Conservation (phyloP, 192 early-diverging fungal species). For the Spinellus fusiger region DNA sequence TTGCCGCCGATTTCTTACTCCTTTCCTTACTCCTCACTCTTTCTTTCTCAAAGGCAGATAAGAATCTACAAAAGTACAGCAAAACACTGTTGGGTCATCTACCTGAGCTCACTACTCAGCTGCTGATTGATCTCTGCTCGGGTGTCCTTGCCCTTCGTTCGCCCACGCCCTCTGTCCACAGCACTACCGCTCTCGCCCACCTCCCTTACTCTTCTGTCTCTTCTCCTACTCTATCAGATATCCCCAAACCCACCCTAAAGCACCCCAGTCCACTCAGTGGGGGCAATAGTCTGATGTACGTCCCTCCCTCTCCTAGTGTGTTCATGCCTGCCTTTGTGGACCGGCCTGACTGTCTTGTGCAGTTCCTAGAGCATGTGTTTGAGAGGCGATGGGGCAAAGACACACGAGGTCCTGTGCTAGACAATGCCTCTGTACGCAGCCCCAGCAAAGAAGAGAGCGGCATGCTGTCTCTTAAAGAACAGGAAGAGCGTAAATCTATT, state of each 20-base stretch:
- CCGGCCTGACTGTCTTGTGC: conserved; percentile 67
- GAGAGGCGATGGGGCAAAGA: conserved; percentile 69
- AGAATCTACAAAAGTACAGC: conserved; percentile 53
- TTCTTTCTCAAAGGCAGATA: conserved; percentile 32
- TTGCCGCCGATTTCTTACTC: not conserved
- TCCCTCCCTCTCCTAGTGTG: conserved; percentile 49
- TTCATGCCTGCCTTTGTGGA: conserved; percentile 90
- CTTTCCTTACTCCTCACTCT: not conserved
- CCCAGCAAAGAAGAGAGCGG: not conserved
- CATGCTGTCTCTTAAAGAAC: conserved; percentile 25
- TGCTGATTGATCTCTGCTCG: conserved; percentile 51
- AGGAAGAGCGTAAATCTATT: conserved; percentile 64
- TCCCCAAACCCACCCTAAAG: not conserved
- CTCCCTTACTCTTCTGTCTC: conserved; percentile 28
- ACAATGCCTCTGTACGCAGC: conserved; percentile 7
- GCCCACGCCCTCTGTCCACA: conserved; percentile 13
- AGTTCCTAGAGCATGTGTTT: conserved; percentile 83
- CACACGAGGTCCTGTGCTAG: conserved; percentile 14
- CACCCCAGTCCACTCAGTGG: not conserved
- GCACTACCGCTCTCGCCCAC: conserved; percentile 24
- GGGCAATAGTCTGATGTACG: conserved; percentile 21
- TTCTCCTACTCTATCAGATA: conserved; percentile 1
- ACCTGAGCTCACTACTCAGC: conserved; percentile 48
- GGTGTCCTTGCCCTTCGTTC: conserved; percentile 21
- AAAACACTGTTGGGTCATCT: conserved; percentile 48